Conservation (phyloP, 352 stramenopile genomes). For the Lagenidium giganteum region DNA sequence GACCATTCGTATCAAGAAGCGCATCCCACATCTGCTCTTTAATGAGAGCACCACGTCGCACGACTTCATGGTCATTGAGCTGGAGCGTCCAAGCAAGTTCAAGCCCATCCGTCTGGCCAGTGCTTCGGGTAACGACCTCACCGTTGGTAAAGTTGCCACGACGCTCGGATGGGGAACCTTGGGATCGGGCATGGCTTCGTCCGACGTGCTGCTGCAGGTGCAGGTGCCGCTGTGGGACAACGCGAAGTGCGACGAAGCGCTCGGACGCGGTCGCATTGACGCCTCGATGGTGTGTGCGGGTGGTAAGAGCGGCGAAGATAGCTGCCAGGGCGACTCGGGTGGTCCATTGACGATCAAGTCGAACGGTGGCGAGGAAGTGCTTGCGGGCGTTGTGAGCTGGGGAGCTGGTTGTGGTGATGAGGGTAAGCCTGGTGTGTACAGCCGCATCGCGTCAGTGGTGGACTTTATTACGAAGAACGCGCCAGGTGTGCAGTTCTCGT, state of each 20-base stretch:
- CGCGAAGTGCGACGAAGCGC: constrained; percentile 5
- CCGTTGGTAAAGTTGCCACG: constrained; percentile 5
- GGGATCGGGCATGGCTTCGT: constrained; percentile 1
- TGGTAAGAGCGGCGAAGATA: constrained; percentile 11
- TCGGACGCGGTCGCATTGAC: constrained; percentile 3
- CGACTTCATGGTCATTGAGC: constrained; percentile 26
- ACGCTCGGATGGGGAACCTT: constrained; percentile 10
- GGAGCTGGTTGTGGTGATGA: constrained; percentile 20
- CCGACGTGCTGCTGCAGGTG: constrained; percentile 6
- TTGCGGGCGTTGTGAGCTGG: constrained; percentile 24
- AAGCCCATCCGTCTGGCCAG: constrained; percentile 11
- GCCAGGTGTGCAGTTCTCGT: too few relatives aligned
- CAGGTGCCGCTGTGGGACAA: constrained; percentile 4
- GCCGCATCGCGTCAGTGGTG: too few relatives aligned
- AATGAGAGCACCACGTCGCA: constrained; percentile 11
- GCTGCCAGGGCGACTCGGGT: constrained; percentile 7
- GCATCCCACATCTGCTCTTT: constrained; percentile 22
- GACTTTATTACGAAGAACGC: too few relatives aligned
- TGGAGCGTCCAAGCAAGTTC: constrained; percentile 10
- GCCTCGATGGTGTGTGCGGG: constrained; percentile 48
- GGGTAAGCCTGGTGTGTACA: constrained; percentile 25
- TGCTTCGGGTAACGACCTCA: neutral
- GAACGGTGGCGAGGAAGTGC: constrained; percentile 5
- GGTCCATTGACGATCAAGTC: constrained; percentile 1
- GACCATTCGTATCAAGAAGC: constrained; percentile 30